These are phyloP conservation scores for Quercus rubra DNA, from an alignment of 306 rosid species.

Conservation along the genomic window DNA sequence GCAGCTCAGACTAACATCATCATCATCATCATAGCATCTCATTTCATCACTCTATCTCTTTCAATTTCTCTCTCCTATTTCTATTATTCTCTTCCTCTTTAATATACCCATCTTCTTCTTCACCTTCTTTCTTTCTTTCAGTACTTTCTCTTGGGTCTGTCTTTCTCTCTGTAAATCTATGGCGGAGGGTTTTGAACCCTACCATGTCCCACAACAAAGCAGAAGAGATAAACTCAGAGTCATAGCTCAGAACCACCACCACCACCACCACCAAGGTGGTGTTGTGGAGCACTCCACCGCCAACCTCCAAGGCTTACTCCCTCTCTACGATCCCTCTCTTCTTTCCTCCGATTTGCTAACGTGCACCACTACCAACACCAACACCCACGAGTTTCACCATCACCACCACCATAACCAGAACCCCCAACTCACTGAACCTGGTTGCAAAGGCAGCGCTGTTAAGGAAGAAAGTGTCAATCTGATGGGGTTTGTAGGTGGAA, in stretches of 20 bases:
- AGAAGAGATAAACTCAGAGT: slow-evolving; percentile 77
- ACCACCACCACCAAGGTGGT: slow-evolving; percentile 1
- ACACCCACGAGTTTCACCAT: background rate
- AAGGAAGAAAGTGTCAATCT: slow-evolving; percentile 41
- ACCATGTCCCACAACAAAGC: slow-evolving; percentile 82
- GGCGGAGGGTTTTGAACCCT: slow-evolving; percentile 74
- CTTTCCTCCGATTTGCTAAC: slow-evolving; percentile 45
- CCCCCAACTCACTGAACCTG: background rate
- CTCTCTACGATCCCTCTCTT: slow-evolving; percentile 48
- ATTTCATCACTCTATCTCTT: slow-evolving; percentile 21
- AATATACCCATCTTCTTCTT: background rate
- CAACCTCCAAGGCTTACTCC: slow-evolving; percentile 22
- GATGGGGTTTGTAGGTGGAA: slow-evolving; percentile 44
- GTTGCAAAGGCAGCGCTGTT: slow-evolving; percentile 9
- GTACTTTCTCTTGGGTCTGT: background rate
- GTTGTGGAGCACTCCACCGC: slow-evolving; percentile 24
- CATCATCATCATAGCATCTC: slow-evolving; percentile 37
- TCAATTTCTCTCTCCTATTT: background rate
- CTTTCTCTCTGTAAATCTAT: slow-evolving; percentile 18
- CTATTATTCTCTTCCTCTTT: background rate
- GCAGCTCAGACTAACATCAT: slow-evolving; percentile 26
- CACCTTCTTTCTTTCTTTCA: background rate
- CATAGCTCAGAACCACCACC: slow-evolving; percentile 18
- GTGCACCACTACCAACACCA: background rate
- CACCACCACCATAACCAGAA: background rate